Evolutionary conservation across 176 grass and related monocot species (phyloP), one percentile per base, ranked within the genome.

Genomic region (Oryza meyeriana): DNA sequence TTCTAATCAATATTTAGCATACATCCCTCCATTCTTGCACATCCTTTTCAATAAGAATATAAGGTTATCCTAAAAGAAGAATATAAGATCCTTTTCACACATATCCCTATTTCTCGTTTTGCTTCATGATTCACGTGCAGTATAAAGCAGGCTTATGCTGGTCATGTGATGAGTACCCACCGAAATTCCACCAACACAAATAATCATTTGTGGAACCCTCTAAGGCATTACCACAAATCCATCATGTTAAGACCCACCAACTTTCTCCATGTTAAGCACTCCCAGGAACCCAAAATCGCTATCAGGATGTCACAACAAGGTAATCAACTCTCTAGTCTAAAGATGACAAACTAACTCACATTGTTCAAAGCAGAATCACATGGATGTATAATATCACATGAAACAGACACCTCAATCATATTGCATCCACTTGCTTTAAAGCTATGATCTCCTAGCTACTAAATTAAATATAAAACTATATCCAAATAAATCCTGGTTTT

Each of bases 1-100:
- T 16, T 16, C 11, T 18, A 50, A 38, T 50, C 36, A 72, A 72
- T 59, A 61, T 40, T 66, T 80, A 73, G 22, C 18, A 32, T 8
- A 31, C 9, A n/a, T 66, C 36, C 16, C 33, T 41, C 44, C 44
- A 67, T 58, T 7, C 38, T 75, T 61, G 42, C 4, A 18, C 61
- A 47, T 77, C 25, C 17, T 70, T 82, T 82, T 77, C 30, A 77
- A 76, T 29, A 74, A 70, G 33, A 73, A 44, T 42, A 61, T 33
- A 33, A 33, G 32, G 4, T 33, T 4, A n/a, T n/a, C n/a, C n/a
- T n/a, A n/a, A n/a, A 76, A 74, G n/a, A 74, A 69, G 33, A 72
- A 42, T 34, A 63, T 33, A 72, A 34, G 40, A 70, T 85, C 38
- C n/a, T 67, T 76, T 82, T 76, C 41, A 73, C 58, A 59, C 71